Base-by-base conservation (phyloP, 2,329 filamentous ascomycete genomes). In the Thielaviopsis punctulata region DNA sequence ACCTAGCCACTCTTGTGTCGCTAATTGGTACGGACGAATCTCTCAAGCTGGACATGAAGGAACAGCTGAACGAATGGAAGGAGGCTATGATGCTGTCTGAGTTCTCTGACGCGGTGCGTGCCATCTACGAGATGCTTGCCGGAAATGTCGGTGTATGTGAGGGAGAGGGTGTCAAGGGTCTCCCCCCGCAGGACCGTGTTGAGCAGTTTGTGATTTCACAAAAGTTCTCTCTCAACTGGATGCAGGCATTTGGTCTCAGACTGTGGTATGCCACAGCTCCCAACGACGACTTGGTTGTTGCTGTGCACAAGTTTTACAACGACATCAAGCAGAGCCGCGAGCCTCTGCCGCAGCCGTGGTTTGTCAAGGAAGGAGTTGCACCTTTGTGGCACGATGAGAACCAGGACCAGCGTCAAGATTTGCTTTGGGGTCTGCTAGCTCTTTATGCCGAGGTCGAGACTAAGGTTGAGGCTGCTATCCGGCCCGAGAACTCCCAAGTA, bases 141-240 rank as follows among this genome's bases (percentile, higher is more conserved):
- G 92, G 93, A 36, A 92, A 95, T 58, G 81, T 86, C n/a, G 82
- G 86, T 57, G 77, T 82, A 24, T 89, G 86, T 55, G 78, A 88
- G 58, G 92, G 90, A n/a, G n/a, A n/a, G n/a, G n/a, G n/a, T 10
- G 82, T 84, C 61, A 82, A 79, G 57, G 73, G 72, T 2, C 80
- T 77, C 6, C 77, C 85, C 1, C 68, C 82, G 8, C 92, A 96
- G 64, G 86, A 96, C 65, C 81, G 84, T 45, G 76, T 83, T 39
- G 76, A 81, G 13, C 82, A 82, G 0, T 95, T 98, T 62, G 75
- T 80, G 51, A 85, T 98, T 57, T 85, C 87, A 1, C 76, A 84
- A 60, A 81, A 82, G 46, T 98, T 95, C 63, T 79, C 79, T 4
- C 72, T 98, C 33, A 85, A 93, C 63, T 98, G 92, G 92, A 82